Conservation (phyloP, 2,329 filamentous ascomycete genomes). For the Penicillium concentricum region DNA sequence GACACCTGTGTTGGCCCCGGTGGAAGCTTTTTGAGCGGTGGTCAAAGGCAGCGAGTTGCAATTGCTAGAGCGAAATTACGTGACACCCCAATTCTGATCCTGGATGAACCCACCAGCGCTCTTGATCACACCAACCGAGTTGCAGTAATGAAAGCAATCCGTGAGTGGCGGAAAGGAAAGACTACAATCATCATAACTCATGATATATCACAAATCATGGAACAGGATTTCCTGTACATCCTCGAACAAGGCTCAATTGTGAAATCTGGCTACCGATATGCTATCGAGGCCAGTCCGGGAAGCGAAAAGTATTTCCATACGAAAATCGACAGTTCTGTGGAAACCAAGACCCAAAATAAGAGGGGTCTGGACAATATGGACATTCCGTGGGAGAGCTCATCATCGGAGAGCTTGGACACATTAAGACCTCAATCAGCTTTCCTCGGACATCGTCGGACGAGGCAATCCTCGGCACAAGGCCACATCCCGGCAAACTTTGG, state of each 20-base stretch:
- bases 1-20: constrained; percentile 69
- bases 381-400: not conserved
- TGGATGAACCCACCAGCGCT: constrained; percentile 87
- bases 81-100: constrained; percentile 74
- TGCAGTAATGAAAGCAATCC: constrained; percentile 71
- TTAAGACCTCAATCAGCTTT: not conserved
- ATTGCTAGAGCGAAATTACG: constrained; percentile 75
- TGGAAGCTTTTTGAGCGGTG: constrained; percentile 75
- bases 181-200: constrained; percentile 95
- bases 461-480: constrained; percentile 12
- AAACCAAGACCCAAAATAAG: not conserved
- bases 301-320: constrained; percentile 21
- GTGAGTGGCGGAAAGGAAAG: constrained; percentile 72
- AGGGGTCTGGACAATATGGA: not conserved
- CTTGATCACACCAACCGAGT: constrained; percentile 71
- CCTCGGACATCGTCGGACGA: constrained; percentile 1
- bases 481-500: constrained; percentile 14
- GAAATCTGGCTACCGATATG: constrained; percentile 64
- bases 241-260: constrained; percentile 68
- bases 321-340: not conserved
- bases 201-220: constrained; percentile 72
- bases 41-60: constrained; percentile 78
- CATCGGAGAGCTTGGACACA: not conserved
- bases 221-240: constrained; percentile 76
- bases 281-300: constrained; percentile 47